Conservation (phyloP, 257 asterid genomes). For the Phtheirospermum japonicum region DNA sequence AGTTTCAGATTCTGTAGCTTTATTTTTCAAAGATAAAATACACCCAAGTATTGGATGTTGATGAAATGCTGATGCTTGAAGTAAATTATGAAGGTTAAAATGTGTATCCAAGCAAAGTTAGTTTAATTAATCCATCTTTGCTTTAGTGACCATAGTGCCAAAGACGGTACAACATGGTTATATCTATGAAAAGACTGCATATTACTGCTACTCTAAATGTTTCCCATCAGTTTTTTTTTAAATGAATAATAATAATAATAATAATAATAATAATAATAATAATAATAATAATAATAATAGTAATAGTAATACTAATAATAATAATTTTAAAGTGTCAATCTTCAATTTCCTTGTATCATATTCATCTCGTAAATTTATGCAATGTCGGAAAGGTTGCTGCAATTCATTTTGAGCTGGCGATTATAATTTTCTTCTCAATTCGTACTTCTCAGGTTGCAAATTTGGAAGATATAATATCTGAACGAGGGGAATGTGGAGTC, state of each 20-base stretch:
- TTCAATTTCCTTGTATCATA: constrained; percentile 8
- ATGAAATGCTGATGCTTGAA: not conserved
- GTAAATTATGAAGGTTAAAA: not conserved
- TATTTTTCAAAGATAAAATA: not conserved
- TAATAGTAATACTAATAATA: too few relatives aligned
- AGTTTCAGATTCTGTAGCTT: too few relatives aligned
- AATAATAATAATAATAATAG: too few relatives aligned
- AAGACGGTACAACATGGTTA: too few relatives aligned
- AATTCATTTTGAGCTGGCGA: constrained; percentile 16
- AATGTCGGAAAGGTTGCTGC: not conserved
- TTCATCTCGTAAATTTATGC: not conserved
- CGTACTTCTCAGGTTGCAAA: constrained; percentile 64
- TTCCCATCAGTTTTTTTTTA: too few relatives aligned
- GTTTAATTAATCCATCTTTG: not conserved
- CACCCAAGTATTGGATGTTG: not conserved
- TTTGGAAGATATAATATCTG: constrained; percentile 82
- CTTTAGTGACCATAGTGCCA: not conserved
- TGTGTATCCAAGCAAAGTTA: not conserved
- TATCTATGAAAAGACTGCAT: too few relatives aligned
- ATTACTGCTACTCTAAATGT: too few relatives aligned
- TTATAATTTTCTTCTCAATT: constrained; percentile 4
- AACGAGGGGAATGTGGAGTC: constrained; percentile 97
- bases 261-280: too few relatives aligned
- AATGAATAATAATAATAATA: too few relatives aligned
- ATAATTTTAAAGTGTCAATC: too few relatives aligned